phyloP scores from a whole-genome alignment of 805 yeast species.

The Candida sonorensis region DNA sequence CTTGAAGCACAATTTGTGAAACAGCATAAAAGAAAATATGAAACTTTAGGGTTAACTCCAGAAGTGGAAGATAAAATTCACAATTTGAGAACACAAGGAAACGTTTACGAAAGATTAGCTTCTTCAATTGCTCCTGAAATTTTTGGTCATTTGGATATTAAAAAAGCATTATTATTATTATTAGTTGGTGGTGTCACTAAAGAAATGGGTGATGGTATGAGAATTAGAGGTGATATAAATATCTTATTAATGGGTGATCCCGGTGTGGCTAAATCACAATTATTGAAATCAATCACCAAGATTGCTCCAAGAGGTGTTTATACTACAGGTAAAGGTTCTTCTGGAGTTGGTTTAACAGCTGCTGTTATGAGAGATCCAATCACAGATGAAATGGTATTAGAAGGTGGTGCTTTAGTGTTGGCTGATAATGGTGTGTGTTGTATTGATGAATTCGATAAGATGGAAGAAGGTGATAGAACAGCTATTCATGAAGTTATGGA shows the following conservation, averaged over 20 bases:
- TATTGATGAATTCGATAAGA: conserved; percentile 97
- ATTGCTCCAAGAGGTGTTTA: conserved; percentile 96
- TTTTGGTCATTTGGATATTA: conserved; percentile 88
- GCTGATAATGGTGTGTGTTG: conserved; percentile 99
- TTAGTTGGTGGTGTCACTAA: conserved; percentile 95
- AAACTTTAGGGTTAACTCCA: conserved; percentile 49
- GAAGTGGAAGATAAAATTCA: conserved; percentile 51
- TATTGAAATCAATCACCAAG: conserved; percentile 82
- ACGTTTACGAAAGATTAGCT: conserved; percentile 74
- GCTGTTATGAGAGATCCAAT: conserved; percentile 98
- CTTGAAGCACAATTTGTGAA: conserved; percentile 78
- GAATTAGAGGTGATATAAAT: conserved; percentile 95
- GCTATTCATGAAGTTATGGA: conserved; percentile 99
- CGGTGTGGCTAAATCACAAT: conserved; percentile 97
- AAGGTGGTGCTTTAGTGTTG: conserved; percentile 95
- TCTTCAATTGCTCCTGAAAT: conserved; percentile 96
- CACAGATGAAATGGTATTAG: conserved; percentile 97
- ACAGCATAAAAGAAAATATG: conserved; percentile 88
- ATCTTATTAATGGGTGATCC: conserved; percentile 98
- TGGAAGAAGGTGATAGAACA: conserved; percentile 95
- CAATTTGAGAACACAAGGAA: conserved; percentile 51
- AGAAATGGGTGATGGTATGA: conserved; percentile 92
- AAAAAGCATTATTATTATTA: conserved; percentile 78
- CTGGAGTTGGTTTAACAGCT: conserved; percentile 98
- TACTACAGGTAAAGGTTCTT: conserved; percentile 97